Base-by-base conservation (phyloP, 2,329 filamentous ascomycete genomes). In the Aureobasidium vineae region DNA sequence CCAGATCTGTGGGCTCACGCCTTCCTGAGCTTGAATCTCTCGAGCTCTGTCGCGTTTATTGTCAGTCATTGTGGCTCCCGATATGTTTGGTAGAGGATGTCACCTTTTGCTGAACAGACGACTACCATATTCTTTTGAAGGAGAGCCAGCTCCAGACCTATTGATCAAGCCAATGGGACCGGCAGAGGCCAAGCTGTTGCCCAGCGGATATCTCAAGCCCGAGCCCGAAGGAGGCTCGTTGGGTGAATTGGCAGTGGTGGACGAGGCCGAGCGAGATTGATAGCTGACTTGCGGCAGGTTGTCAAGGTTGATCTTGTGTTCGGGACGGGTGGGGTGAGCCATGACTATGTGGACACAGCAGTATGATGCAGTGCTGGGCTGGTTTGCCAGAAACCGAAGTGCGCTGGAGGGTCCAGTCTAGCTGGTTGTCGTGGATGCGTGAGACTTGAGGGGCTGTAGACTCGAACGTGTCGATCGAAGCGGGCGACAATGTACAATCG, bases 11-110 rank as follows among this genome's bases (percentile, higher is more conserved):
- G 83, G 88, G 76, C 82, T 81, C 59, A 97, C 84, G 61, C 93
- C 93, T 84, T 98, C 94, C 80, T 97, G 93, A 65, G 93, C 93
- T 81, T 98, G 94, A 69, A 98, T 97, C 79, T 99, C 95, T 77
- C 95, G 87, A 71, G 95, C 93, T 76, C 94, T 97, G 26, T 73
- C 69, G 52, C 43, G 36, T 33, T 38, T 60, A 40, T n/a, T n/a
- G 49, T 64, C 26, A 64, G 40, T 60, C 23, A 40, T 40, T 47
- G 54, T 8, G 26, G 15, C 21, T 36, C 10, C 16, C 10, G 49
- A 13, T 21, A 23, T 23, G n/a, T 38, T 33, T 53, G 45, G 33
- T 36, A 36, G 10, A 36, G 33, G 33, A 36, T 36, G 33, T 75
- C 86, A 97, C 92, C 95, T 88, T 83, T 98, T 98, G 69, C 92